Evolutionary conservation across 805 yeast species (phyloP), one percentile per base, ranked within the genome.

Genomic region (Lachancea nothofagi): DNA sequence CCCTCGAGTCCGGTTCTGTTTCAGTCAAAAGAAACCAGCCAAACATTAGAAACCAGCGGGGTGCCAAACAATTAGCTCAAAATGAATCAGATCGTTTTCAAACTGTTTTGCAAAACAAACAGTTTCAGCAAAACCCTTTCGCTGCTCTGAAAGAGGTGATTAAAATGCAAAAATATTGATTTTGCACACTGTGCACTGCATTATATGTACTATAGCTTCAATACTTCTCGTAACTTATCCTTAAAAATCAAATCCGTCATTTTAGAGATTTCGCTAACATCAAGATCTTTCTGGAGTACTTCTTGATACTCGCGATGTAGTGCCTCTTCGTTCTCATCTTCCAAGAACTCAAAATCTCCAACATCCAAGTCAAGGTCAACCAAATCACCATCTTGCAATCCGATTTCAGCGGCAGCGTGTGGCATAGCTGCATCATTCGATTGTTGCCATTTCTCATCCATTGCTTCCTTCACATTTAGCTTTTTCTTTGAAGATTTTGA

Each of bases 81-180:
- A 65, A 67, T 33, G 94, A 83, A 54, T 69, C 72, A 41, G 65
- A 66, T 44, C 67, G 82, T 46, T 84, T 85, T 55, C 74, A 70
- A 12, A 61, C 66, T 28, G 75, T 83, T 3, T 61, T 85, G 43
- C 71, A 70, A 38, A 76, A 80, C 50, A 57, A 69, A 27, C 59
- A 62, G 19, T 82, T 80, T 49, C 71, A 78, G 60, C 58, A 65
- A 38, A 71, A 76, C 25, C 86, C 89, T 2, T 83, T 84, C 54
- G 70, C 69, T 28, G 74, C 88, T 2, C 66, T 85, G 48, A 78
- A 73, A 54, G 74, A 72, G 36, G 79, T 80, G n/a, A 75, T 77
- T 29, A 60, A 63, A 43, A 54, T 59, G 55, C 60, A 57, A 45
- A 55, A 54, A 32, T 37, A 40, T 33, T 43, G 36, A 34, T 24